Evolutionary conservation across 345 rosid species (phyloP).

Genomic region (Capsella bursapastoris): DNA sequence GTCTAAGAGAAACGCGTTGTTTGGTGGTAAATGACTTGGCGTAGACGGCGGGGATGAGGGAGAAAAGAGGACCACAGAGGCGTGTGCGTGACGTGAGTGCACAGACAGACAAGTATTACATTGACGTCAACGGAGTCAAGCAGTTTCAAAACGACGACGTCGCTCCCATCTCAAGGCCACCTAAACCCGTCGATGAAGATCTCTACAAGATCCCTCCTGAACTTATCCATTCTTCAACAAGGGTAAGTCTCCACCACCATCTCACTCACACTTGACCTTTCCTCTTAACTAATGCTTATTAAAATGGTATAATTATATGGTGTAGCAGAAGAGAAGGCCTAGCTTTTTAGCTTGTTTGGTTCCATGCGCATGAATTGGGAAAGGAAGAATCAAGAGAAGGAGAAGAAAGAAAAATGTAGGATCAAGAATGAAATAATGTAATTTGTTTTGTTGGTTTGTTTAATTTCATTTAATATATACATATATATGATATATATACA

Average conservation of each 20-base stretch:
- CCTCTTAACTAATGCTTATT: too few species aligned
- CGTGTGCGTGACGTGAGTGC: constrained; percentile 64
- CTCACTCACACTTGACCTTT: neutral
- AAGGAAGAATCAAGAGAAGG: constrained; percentile 23
- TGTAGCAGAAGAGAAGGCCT: constrained; percentile 66
- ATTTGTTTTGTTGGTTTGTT: constrained; percentile 19
- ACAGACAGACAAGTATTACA: constrained; percentile 25
- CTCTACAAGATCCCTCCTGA: constrained; percentile 92
- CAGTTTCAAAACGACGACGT: constrained; percentile 39
- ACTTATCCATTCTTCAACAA: constrained; percentile 63
- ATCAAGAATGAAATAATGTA: constrained; percentile 37
- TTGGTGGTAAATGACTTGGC: constrained; percentile 28
- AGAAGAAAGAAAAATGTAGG: constrained; percentile 25
- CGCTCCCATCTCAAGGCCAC: constrained; percentile 42
- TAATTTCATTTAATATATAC: constrained; percentile 28
- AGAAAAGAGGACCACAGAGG: constrained; percentile 53
- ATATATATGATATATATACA: constrained; percentile 30
- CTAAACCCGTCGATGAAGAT: constrained; percentile 84
- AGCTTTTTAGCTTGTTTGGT: constrained; percentile 77
- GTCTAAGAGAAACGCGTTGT: constrained; percentile 23
- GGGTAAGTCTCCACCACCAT: constrained; percentile 40
- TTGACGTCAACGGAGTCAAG: constrained; percentile 41
- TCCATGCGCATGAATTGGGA: constrained; percentile 57
- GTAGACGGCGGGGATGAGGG: constrained; percentile 52
- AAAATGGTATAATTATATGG: neutral